Evolutionary conservation across 352 stramenopile species (phyloP).

Genomic region (Phytophthora quininea): DNA sequence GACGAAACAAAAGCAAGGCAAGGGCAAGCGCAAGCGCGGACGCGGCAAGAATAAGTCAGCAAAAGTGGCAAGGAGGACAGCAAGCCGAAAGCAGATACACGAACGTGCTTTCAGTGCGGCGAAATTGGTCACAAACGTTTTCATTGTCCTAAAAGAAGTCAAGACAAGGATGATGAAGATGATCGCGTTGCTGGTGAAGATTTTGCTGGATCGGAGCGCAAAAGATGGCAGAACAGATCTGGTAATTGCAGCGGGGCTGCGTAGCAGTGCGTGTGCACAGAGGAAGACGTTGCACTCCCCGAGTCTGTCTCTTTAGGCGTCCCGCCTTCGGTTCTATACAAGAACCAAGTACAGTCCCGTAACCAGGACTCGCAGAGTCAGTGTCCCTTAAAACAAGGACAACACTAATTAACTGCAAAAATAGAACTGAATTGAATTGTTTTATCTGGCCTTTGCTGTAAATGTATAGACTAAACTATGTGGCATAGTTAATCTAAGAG

Average conservation of each 20-base stretch:
- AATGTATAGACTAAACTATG: too few relatives aligned
- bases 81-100: neutral
- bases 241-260: too few relatives aligned
- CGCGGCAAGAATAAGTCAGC: neutral
- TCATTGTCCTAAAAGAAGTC: neutral
- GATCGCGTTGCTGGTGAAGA: neutral
- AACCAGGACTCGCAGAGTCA: too few relatives aligned
- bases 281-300: too few relatives aligned
- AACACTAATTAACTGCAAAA: neutral
- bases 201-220: neutral
- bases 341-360: too few relatives aligned
- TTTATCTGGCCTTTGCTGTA: too few relatives aligned
- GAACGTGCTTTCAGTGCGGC: neutral
- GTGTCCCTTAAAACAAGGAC: neutral
- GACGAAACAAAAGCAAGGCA: neutral
- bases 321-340: too few relatives aligned
- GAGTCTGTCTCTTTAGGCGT: too few relatives aligned
- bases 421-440: too few relatives aligned
- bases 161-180: neutral
- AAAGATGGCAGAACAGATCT: neutral
- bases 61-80: neutral
- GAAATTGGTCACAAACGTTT: neutral
- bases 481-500: too few relatives aligned
- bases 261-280: too few relatives aligned
- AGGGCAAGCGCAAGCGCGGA: neutral